Base-by-base conservation (phyloP, 495 filamentous ascomycete species). In the Cladorrhinum samala region DNA sequence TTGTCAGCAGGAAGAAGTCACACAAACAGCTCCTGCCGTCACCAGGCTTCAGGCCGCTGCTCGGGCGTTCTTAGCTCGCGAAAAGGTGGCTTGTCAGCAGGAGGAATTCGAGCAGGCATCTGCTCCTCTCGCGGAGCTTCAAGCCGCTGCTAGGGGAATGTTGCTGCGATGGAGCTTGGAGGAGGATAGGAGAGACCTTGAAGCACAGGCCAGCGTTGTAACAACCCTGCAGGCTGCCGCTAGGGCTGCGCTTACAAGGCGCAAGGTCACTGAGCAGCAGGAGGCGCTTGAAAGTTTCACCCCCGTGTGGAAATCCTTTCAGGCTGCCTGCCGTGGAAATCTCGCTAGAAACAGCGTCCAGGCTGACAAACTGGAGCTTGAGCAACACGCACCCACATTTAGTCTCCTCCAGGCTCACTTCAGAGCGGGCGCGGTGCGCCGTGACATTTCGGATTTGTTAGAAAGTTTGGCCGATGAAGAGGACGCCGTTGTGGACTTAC, bases 11-110 rank as follows among this genome's bases (percentile, higher is more conserved):
- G 27, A 33, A 11, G 27, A 33, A 11, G 27, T 33, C 11, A 33
- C 27, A 5, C 27, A 33, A 33, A 33, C 27, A 33, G 27, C 27
- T 6, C 27, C 27, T 33, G 27, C 27, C 11, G 27, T 33, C 11
- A 6, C 27, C 11, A 33, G 27, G 27, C 27, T 96, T 14, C 91
- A 95, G 70, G 85, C 88, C 24, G 78, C 76, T 16, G 80, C 84
- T 56, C 75, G 85, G 63, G 83, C 81, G 9, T 75, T 76, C 46
- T 67, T 84, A 53, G 62, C 72, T 39, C 78, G 84, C 13, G 72
- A 73, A 57, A 68, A 68, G 39, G 51, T 85, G 45, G 53, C 53
- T 39, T 66, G 62, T 16, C 83, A 88, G 60, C 68, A 80, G 30
- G 68, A 76, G 19, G 74, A 83, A 56, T 77, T 77, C 14, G 71